A percentile compares a stretch with the other conserved stretches of the same genome.
phyloP scores from a whole-genome alignment of 768 basidiomycete genomes.

The Postia placenta region DNA sequence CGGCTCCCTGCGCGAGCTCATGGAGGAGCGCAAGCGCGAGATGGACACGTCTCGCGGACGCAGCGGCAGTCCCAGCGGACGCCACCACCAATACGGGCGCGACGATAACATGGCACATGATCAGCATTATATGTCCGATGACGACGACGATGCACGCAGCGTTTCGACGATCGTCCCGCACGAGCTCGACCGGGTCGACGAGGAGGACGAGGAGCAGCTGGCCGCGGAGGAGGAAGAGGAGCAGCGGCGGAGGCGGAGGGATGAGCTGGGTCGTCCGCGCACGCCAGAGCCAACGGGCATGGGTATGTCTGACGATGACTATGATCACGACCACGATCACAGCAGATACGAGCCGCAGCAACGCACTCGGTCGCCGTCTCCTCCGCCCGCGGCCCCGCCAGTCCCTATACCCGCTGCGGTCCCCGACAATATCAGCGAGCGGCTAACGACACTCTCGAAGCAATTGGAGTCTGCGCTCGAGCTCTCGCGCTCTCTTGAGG shows the following conservation, averaged over 20 bases:
- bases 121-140: constrained; percentile 26
- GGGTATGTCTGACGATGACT: constrained; percentile 42
- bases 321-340: constrained; percentile 19
- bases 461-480: constrained; percentile 76
- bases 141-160: constrained; percentile 60
- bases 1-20: constrained; percentile 57
- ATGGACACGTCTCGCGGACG: constrained; percentile 29
- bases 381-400: constrained; percentile 11
- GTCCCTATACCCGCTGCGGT: constrained; percentile 16
- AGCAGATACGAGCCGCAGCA: not conserved
- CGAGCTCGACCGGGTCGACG: constrained; percentile 65
- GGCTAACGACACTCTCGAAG: constrained; percentile 54
- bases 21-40: constrained; percentile 61
- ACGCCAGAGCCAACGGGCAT: constrained; percentile 76
- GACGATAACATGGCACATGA: constrained; percentile 12
- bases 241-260: constrained; percentile 37
- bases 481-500: constrained; percentile 66
- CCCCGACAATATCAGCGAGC: constrained; percentile 50
- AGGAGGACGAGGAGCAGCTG: constrained; percentile 63
- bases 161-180: constrained; percentile 66
- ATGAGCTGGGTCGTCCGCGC: constrained; percentile 62
- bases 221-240: constrained; percentile 39
- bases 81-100: constrained; percentile 13
- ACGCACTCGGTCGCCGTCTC: not conserved
- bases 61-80: constrained; percentile 16